Percentiles rank a stretch among this genome's conserved stretches.
Conservation (phyloP, 129 eudicot genomes). For the Tanacetum coccineum region DNA sequence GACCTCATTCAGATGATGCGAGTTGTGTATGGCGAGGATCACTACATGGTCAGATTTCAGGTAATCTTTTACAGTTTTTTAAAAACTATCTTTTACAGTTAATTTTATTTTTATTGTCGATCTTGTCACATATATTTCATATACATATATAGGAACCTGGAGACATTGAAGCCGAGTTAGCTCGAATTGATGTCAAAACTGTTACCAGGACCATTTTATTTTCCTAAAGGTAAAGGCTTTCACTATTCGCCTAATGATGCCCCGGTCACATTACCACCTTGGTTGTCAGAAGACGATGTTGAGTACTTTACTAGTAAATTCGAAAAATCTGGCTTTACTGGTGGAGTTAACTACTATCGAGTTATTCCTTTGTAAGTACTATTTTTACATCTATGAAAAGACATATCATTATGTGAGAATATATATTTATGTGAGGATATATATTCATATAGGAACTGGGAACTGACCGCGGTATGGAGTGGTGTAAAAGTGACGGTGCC, state of each 20-base stretch:
- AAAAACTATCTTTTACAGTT: too few species aligned
- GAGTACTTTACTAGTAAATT: too few species aligned
- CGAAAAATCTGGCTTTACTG: constrained; percentile 67
- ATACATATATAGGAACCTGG: constrained; percentile 28
- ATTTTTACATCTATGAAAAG: not conserved
- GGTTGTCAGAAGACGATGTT: too few species aligned
- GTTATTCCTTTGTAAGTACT: constrained; percentile 49
- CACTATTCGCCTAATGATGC: too few species aligned
- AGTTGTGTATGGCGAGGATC: constrained; percentile 37
- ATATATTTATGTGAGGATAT: too few species aligned
- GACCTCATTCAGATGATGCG: constrained; percentile 9
- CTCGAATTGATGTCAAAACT: constrained; percentile 18
- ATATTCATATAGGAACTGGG: constrained; percentile 18
- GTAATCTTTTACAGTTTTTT: constrained; percentile 22
- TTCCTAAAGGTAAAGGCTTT: constrained; percentile 45
- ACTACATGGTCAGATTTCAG: too few species aligned
- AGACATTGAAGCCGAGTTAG: constrained; percentile 53
- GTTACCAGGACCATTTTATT: constrained; percentile 34
- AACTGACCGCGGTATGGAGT: too few species aligned
- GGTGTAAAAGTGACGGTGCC: too few species aligned
- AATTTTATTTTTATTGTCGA: too few species aligned
- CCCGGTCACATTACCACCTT: too few species aligned
- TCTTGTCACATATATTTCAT: too few species aligned
- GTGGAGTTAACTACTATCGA: constrained; percentile 71
- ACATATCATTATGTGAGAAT: too few species aligned